These are phyloP conservation scores for Leccinum truebloodii DNA, from an alignment of 768 basidiomycete species.

Conservation along the genomic window DNA sequence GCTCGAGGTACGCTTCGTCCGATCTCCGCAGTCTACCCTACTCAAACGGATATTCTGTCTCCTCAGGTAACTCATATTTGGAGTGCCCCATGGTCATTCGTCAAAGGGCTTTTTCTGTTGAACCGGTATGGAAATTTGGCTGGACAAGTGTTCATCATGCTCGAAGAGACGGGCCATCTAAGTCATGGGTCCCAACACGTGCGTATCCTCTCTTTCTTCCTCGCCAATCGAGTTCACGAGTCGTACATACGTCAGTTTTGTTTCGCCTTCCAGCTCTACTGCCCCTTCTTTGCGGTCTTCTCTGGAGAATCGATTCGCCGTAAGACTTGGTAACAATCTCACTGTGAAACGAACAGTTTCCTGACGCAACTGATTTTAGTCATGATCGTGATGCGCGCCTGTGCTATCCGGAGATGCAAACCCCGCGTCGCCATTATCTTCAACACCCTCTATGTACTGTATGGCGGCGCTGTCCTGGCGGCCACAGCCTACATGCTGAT, in stretches of 20 bases:
- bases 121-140: constrained; percentile 21
- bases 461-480: not conserved
- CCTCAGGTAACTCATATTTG: constrained; percentile 21
- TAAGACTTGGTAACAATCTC: constrained; percentile 8
- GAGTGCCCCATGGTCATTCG: constrained; percentile 13
- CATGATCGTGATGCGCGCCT: constrained; percentile 25
- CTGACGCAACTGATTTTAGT: constrained; percentile 11
- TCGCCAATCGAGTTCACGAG: not conserved
- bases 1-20: constrained; percentile 23
- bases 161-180: constrained; percentile 27
- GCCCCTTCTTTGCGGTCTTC: constrained; percentile 5
- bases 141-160: constrained; percentile 21
- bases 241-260: constrained; percentile 18
- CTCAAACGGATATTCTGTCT: not conserved
- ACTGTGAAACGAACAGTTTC: not conserved
- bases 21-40: not conserved
- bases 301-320: constrained; percentile 26
- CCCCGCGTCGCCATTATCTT: not conserved
- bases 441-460: constrained; percentile 15
- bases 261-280: not conserved
- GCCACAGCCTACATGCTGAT: not conserved
- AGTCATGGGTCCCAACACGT: constrained; percentile 17
- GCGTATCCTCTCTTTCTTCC: not conserved
- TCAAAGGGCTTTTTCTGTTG: constrained; percentile 17
- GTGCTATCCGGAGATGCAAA: constrained; percentile 23